Evolutionary conservation across 352 stramenopile genomes (phyloP).

Genomic region (Phytopythium sindhum): DNA sequence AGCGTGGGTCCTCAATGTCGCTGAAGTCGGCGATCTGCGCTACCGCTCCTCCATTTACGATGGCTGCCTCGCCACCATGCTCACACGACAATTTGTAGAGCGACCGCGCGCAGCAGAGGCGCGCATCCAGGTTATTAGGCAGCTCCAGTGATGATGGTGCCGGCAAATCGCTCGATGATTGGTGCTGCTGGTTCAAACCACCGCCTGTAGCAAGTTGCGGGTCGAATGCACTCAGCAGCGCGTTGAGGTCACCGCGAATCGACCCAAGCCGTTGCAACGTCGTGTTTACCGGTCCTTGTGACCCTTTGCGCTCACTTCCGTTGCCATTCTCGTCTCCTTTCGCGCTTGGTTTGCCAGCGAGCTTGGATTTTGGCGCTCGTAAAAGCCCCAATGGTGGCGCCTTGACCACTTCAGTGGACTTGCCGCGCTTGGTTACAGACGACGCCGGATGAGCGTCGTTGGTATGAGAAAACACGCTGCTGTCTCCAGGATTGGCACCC

Average conservation of each 20-base stretch:
- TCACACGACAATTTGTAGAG: conserved; percentile 83
- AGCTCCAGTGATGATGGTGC: not conserved
- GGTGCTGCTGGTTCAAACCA: not conserved
- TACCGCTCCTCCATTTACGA: conserved; percentile 65
- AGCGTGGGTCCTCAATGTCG: conserved; percentile 49
- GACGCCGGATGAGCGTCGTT: not conserved
- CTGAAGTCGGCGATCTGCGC: conserved; percentile 67
- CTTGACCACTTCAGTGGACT: not conserved
- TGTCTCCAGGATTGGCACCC: not conserved
- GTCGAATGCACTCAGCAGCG: conserved; percentile 20
- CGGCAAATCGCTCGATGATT: not conserved
- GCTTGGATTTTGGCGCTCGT: not conserved
- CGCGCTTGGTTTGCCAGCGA: not conserved
- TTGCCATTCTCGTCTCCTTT: not conserved
- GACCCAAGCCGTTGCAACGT: conserved; percentile 27
- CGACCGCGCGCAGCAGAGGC: conserved; percentile 64
- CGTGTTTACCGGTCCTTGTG: not conserved
- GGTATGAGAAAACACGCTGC: not conserved
- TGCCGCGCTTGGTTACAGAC: not conserved
- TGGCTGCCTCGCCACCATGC: conserved; percentile 39
- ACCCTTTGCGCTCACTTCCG: not conserved
- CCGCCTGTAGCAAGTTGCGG: conserved; percentile 5
- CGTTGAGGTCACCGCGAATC: conserved; percentile 34
- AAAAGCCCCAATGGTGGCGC: not conserved
- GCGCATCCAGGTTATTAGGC: conserved; percentile 46